Percentiles rank a stretch among this genome's conserved stretches.
phyloP scores from a whole-genome alignment of 106 monocot species.

The Acanthochlamys bracteata region DNA sequence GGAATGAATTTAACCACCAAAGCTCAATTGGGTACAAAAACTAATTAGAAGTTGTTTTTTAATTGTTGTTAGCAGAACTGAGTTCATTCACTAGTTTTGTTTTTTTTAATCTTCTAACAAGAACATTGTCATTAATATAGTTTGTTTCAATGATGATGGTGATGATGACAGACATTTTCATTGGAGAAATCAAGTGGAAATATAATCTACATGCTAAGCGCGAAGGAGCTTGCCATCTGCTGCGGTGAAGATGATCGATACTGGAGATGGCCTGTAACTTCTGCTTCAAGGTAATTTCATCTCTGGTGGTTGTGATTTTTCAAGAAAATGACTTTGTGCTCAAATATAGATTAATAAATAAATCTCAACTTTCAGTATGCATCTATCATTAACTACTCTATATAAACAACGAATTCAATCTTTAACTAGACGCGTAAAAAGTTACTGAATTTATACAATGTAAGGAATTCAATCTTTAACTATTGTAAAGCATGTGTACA shows the following conservation, averaged over 20 bases:
- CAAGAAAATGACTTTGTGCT: not conserved
- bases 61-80: too few species aligned
- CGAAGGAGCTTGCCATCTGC: constrained; percentile 42
- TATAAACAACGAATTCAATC: not conserved
- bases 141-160: not conserved
- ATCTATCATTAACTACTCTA: not conserved
- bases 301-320: not conserved
- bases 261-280: constrained; percentile 39
- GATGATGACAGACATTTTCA: constrained; percentile 35
- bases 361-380: not conserved
- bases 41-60: not conserved
- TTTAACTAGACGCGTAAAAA: too few species aligned
- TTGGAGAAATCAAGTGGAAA: constrained; percentile 57
- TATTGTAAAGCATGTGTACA: too few species aligned
- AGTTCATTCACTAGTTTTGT: too few species aligned
- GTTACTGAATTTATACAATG: too few species aligned
- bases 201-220: constrained; percentile 61
- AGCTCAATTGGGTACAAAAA: not conserved
- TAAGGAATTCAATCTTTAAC: too few species aligned
- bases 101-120: too few species aligned
- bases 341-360: not conserved
- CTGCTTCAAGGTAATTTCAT: constrained; percentile 34
- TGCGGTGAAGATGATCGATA: constrained; percentile 40
- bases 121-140: too few species aligned
- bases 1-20: not conserved